A percentile compares a stretch with the other conserved stretches of the same genome.
These are phyloP conservation scores for Neurospora discreta DNA, from an alignment of 495 filamentous ascomycete species.

Conservation along the genomic window DNA sequence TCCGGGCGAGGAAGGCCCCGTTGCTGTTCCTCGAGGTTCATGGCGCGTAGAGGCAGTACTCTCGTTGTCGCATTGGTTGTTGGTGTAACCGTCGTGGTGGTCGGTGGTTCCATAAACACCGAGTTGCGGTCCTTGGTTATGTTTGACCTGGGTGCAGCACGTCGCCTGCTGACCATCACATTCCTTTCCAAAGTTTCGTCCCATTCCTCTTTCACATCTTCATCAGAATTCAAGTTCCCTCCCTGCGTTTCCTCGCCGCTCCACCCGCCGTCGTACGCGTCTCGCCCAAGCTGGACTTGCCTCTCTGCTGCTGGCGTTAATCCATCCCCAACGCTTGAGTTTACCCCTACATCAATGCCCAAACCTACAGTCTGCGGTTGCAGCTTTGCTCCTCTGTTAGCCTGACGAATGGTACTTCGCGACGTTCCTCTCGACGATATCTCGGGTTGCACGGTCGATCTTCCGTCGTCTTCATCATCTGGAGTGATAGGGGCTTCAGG, in stretches of 20 bases:
- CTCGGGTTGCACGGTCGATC: constrained; percentile 35
- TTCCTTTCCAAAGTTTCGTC: constrained; percentile 45
- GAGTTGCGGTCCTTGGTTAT: constrained; percentile 15
- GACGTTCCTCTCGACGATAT: constrained; percentile 35
- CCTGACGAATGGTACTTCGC: constrained; percentile 30
- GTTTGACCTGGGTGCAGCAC: constrained; percentile 13
- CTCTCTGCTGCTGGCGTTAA: constrained; percentile 25
- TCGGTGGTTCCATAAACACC: constrained; percentile 31
- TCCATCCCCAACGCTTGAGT: constrained; percentile 23
- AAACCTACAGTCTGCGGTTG: constrained; percentile 32
- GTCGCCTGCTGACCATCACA: constrained; percentile 43
- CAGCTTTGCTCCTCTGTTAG: constrained; percentile 14
- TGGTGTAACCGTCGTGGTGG: constrained; percentile 31
- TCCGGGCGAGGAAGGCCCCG: constrained; percentile 23
- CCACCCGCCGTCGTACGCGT: constrained; percentile 41
- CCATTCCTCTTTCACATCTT: constrained; percentile 42
- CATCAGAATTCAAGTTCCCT: constrained; percentile 11
- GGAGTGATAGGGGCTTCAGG: constrained; percentile 49
- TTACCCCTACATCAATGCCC: constrained; percentile 33
- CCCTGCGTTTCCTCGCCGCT: constrained; percentile 1
- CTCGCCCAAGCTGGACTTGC: constrained; percentile 21
- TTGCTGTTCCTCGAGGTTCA: constrained; percentile 32
- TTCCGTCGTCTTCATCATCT: constrained; percentile 44
- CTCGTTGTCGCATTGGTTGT: constrained; percentile 14
- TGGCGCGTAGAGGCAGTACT: constrained; percentile 35